Percentiles rank a stretch among this genome's conserved stretches.
phyloP scores from a whole-genome alignment of 306 rosid genomes.

The Medicago ruthenica region DNA sequence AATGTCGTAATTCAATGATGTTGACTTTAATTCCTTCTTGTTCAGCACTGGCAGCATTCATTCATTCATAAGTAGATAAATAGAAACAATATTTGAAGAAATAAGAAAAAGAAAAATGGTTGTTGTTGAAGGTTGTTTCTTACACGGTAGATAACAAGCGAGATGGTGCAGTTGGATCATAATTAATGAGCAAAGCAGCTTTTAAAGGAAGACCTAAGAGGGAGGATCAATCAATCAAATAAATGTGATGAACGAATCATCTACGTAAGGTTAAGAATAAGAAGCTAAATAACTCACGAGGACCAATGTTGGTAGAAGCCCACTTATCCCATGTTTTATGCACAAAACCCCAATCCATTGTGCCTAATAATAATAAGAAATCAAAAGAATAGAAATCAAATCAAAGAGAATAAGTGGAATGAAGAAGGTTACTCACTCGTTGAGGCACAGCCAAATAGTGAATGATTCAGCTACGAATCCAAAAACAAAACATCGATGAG shows the following conservation, averaged over 20 bases:
- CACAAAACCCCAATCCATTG: slow-evolving; percentile 85
- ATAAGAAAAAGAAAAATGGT: no score
- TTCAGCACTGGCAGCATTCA: slow-evolving; percentile 69
- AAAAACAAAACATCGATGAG: no score
- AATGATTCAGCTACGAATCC: no score
- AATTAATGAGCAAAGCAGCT: slow-evolving; percentile 81
- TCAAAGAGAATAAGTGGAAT: no score
- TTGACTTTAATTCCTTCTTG: slow-evolving; percentile 77
- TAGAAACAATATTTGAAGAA: no score
- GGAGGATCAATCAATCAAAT: slow-evolving; percentile 15
- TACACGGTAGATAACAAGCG: slow-evolving; percentile 89
- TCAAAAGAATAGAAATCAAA: no score
- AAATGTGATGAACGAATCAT: neutral
- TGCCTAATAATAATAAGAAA: no score
- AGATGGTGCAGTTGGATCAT: slow-evolving; percentile 91
- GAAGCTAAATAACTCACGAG: slow-evolving; percentile 46
- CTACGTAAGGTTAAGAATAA: no score
- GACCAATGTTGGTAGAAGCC: slow-evolving; percentile 72
- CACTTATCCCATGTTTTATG: slow-evolving; percentile 88
- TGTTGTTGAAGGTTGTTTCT: neutral
- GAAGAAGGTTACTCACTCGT: no score
- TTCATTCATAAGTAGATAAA: no score
- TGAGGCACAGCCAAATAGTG: no score
- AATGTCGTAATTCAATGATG: slow-evolving; percentile 72
- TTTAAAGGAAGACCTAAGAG: slow-evolving; percentile 63